These are phyloP conservation scores for Lipomyces yamadae DNA, from an alignment of 805 yeast species.

Conservation along the genomic window DNA sequence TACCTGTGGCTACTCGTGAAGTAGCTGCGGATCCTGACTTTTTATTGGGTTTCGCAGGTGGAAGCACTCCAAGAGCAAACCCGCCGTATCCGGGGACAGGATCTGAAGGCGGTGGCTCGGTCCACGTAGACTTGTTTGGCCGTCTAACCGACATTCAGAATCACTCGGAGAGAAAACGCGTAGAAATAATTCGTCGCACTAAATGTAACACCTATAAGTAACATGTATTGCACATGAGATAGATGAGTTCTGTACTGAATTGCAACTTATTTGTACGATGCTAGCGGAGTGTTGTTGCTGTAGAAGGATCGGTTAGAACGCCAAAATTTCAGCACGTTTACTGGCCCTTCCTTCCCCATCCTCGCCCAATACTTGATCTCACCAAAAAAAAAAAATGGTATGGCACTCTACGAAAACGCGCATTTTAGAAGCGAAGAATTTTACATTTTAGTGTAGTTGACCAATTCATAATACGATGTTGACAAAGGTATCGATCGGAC, in stretches of 20 bases:
- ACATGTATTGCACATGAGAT: background rate
- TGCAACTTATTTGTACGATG: background rate
- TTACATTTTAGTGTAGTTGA: background rate
- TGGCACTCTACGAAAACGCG: background rate
- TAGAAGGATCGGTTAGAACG: background rate
- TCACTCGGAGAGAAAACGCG: constrained; percentile 5
- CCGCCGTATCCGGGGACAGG: constrained; percentile 72
- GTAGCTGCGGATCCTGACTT: constrained; percentile 41
- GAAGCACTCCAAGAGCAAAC: constrained; percentile 69
- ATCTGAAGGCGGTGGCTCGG: constrained; percentile 62
- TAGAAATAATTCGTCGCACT: background rate
- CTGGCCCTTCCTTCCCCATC: background rate
- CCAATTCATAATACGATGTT: background rate
- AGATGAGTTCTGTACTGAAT: background rate
- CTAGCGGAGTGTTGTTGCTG: background rate
- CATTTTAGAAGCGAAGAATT: background rate
- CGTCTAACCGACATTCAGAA: constrained; percentile 12
- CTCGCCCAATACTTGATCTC: background rate
- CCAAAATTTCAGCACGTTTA: background rate
- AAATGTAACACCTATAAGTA: background rate
- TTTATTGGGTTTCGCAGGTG: constrained; percentile 65
- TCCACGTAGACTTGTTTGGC: constrained; percentile 15
- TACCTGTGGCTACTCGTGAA: constrained; percentile 1
- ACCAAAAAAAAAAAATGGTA: too few relatives aligned
- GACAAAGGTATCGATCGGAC: background rate